These are phyloP conservation scores for Fragilaria crotonensis DNA, from an alignment of 108 stramenopile genomes.

Conservation along the genomic window DNA sequence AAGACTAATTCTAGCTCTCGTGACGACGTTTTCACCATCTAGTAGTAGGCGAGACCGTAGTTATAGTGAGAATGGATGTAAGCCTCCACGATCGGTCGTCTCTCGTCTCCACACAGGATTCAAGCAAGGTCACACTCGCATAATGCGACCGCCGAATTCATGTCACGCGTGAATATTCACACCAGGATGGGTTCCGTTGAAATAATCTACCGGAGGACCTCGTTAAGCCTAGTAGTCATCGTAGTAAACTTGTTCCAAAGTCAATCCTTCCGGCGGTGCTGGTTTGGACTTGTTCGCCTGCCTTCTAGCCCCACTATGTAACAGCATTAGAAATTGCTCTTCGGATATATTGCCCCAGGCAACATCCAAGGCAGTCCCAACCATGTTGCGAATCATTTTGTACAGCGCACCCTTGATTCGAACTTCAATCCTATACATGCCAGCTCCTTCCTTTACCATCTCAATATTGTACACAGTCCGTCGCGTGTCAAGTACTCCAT, in stretches of 20 bases:
- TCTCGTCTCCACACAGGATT: too few species aligned
- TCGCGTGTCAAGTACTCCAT: constrained; percentile 30
- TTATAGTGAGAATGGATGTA: too few species aligned
- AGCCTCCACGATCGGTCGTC: too few species aligned
- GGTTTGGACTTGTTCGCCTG: constrained; percentile 68
- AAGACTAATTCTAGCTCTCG: too few species aligned
- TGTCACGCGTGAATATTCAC: too few species aligned
- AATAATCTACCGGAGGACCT: too few species aligned
- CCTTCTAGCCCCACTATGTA: constrained; percentile 25
- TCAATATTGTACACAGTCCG: constrained; percentile 58
- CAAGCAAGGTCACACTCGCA: too few species aligned
- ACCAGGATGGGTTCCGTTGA: too few species aligned
- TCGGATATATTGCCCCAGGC: constrained; percentile 29
- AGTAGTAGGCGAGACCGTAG: too few species aligned
- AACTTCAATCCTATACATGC: constrained; percentile 61
- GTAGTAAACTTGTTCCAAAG: constrained; percentile 61
- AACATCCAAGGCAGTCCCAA: constrained; percentile 72
- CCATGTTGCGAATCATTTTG: constrained; percentile 84
- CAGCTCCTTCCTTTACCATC: constrained; percentile 38
- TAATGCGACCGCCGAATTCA: too few species aligned
- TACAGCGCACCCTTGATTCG: constrained; percentile 71
- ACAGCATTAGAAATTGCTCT: constrained; percentile 32
- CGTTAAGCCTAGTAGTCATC: not conserved
- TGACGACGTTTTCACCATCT: too few species aligned
- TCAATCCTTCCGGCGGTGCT: constrained; percentile 77